These are phyloP conservation scores for Candida golubevii DNA, from an alignment of 805 yeast species.

Conservation along the genomic window DNA sequence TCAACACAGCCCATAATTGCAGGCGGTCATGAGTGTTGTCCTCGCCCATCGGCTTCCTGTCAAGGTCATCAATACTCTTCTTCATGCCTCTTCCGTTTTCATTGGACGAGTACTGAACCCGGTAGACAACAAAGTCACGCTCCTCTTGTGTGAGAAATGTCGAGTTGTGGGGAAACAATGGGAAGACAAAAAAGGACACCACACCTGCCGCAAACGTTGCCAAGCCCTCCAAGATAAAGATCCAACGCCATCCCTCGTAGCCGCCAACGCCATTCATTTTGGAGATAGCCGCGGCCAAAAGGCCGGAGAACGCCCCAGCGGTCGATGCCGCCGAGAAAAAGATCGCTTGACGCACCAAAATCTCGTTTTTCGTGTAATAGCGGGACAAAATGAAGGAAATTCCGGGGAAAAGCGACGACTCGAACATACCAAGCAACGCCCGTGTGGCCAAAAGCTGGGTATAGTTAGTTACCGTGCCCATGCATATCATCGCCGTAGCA, in stretches of 20 bases:
- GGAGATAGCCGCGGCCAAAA: conserved; percentile 61
- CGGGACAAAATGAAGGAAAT: conserved; percentile 65
- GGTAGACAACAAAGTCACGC: conserved; percentile 11
- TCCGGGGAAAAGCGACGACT: conserved; percentile 72
- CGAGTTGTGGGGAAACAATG: conserved; percentile 10
- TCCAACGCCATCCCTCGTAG: conserved; percentile 18
- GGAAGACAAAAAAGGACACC: conserved; percentile 9
- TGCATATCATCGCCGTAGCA: conserved; percentile 60
- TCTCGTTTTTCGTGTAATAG: conserved; percentile 60
- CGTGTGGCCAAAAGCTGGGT: conserved; percentile 60
- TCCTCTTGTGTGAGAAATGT: conserved; percentile 11
- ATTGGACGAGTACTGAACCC: conserved; percentile 10
- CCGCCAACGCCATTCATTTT: conserved; percentile 42
- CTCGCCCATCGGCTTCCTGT: conserved; percentile 7
- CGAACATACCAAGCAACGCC: conserved; percentile 62
- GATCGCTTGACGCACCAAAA: conserved; percentile 64
- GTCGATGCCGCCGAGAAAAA: conserved; percentile 69
- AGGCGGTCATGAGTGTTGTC: conserved; percentile 9
- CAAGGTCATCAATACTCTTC: background rate
- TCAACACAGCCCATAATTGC: conserved; percentile 18
- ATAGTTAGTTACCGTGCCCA: conserved; percentile 59
- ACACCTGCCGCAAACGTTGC: conserved; percentile 9
- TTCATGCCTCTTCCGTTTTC: background rate
- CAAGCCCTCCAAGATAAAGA: conserved; percentile 16
- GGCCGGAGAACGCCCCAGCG: conserved; percentile 78